These are phyloP conservation scores for Ophiocordyceps robertsii DNA, from an alignment of 2,329 filamentous ascomycete species.

Conservation along the genomic window DNA sequence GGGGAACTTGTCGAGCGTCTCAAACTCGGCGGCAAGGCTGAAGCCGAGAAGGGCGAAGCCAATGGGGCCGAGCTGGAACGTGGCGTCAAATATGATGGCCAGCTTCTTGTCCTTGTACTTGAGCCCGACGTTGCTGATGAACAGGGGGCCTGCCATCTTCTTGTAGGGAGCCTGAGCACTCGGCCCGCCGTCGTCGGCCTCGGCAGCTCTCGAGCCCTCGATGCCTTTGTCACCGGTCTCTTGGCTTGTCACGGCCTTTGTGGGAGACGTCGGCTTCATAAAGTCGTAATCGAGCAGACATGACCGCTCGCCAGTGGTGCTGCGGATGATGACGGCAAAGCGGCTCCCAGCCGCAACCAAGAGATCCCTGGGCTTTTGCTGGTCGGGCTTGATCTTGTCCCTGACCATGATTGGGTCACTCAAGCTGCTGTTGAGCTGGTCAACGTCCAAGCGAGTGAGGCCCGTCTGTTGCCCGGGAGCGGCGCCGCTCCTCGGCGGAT, in stretches of 20 bases:
- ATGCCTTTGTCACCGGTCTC: background rate
- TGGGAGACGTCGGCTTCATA: conserved; percentile 4
- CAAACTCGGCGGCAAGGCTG: conserved; percentile 12
- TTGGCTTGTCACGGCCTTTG: background rate
- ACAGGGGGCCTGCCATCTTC: conserved; percentile 17
- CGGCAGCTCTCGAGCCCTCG: background rate
- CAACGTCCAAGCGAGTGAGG: conserved; percentile 2
- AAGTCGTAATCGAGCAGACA: conserved; percentile 14
- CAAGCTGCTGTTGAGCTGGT: conserved; percentile 1
- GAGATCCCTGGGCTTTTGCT: conserved; percentile 5
- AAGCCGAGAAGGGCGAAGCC: conserved; percentile 21
- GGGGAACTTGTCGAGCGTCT: conserved; percentile 1
- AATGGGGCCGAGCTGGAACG: conserved; percentile 21
- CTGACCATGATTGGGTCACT: conserved; percentile 1
- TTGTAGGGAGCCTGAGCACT: conserved; percentile 11
- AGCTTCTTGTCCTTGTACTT: conserved; percentile 17
- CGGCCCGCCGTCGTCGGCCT: conserved; percentile 1
- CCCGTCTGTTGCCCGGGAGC: background rate
- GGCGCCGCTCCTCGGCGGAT: conserved; percentile 4
- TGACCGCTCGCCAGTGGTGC: background rate
- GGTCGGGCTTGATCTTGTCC: conserved; percentile 4
- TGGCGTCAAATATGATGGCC: conserved; percentile 18
- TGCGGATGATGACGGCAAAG: conserved; percentile 10
- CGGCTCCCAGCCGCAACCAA: conserved; percentile 10
- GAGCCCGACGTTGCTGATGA: conserved; percentile 21